phyloP scores from a whole-genome alignment of 257 asterid species.

The Linaria vulgaris region DNA sequence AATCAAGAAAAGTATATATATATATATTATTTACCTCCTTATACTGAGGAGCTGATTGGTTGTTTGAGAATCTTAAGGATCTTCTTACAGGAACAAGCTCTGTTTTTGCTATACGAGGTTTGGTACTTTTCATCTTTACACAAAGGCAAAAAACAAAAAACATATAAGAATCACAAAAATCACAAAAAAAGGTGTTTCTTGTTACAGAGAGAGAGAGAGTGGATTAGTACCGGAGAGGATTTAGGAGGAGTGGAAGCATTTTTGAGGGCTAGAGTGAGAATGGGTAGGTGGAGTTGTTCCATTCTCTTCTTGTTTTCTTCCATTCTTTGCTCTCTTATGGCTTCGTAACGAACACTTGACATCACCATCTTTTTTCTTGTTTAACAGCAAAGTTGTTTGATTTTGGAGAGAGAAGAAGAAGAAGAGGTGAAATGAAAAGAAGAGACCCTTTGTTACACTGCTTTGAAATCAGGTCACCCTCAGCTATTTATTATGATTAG shows the following conservation, averaged over 20 bases:
- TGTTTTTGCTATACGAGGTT: constrained; percentile 59
- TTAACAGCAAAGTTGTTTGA: not conserved
- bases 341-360: constrained; percentile 61
- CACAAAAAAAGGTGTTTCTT: not conserved
- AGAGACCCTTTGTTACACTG: not conserved
- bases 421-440: no score
- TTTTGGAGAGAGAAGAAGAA: not conserved
- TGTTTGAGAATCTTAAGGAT: constrained; percentile 62
- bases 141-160: constrained; percentile 14
- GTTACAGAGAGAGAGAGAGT: constrained; percentile 25
- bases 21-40: constrained; percentile 47
- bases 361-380: constrained; percentile 48
- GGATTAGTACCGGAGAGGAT: constrained; percentile 61
- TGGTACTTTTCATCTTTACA: constrained; percentile 58
- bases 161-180: not conserved
- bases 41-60: constrained; percentile 56
- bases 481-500: not conserved
- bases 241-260: constrained; percentile 64
- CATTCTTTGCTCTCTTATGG: constrained; percentile 56
- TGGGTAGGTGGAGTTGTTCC: constrained; percentile 81
- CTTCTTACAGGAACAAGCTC: constrained; percentile 86
- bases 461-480: not conserved
- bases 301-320: constrained; percentile 89
- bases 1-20: no score
- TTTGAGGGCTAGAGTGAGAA: constrained; percentile 66